Evolutionary conservation across 352 stramenopile genomes (phyloP), one percentile per base, ranked within the genome.

Genomic region (Globisporangium viniferum): DNA sequence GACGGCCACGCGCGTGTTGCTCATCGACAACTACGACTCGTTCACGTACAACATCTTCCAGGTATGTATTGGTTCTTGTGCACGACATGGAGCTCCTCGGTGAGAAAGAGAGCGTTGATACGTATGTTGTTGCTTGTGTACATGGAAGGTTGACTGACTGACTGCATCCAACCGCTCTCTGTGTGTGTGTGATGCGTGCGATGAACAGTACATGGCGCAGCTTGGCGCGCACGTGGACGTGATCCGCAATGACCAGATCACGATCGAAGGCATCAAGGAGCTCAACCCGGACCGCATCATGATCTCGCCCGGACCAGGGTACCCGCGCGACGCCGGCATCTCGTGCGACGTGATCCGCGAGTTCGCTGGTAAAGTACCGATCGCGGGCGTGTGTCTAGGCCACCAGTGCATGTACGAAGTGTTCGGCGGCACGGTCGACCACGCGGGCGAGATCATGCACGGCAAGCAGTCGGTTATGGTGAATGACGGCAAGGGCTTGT

Each of bases 1-100:
- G 62, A 81, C 82, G 71, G 72, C 77, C 55, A 93, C 80, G 27
- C 84, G 82, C 63, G 89, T 96, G 71, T 74, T 96, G 59, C 77
- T 96, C 62, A 92, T 96, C 76, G 89, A 96, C 80, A 96, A 96
- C 74, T 96, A 96, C 64, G 89, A 96, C 82, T 96, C 89, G 68
- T 96, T 96, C 81, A 94, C 87, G 73, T 96, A 96, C 82, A 96
- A 96, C 74, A 84, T 96, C 70, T 95, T 86, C 74, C 61, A 51
- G 44, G 44, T 24, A 51, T 46, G 39, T 18, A 20, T 46, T 46
- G 15, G 44, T n/a, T 10, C 44, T 22, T n/a, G 41, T 20, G 15
- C 41, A 49, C 15, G 15, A 51, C 5, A 22, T 12, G 44, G 44
- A 51, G 44, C 44, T 51, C 18, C 44, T 51, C 18, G 41, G 22